Evolutionary conservation across 768 basidiomycete genomes (phyloP), one percentile per base, ranked within the genome.

Genomic region (Tulasnella sp.): DNA sequence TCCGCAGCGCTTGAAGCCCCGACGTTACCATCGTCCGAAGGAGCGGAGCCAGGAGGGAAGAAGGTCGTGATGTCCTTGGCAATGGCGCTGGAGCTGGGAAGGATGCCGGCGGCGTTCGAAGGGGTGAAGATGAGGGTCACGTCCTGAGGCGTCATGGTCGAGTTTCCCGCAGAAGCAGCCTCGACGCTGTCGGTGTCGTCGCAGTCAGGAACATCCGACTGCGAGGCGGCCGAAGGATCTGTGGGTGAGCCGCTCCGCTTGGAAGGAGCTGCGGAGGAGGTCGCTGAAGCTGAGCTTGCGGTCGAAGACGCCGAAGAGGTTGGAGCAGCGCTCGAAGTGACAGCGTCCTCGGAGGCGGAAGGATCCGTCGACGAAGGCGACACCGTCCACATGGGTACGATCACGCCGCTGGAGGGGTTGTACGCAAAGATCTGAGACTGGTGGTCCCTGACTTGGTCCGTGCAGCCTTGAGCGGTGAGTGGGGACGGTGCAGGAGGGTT

Each of bases 401-500:
- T 77, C 26, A 80, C 79, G 7, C 86, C 84, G 12, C 83, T 84
- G 0, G 70, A 73, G 14, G 79, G 76, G 75, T 88, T 80, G 77
- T 85, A 91, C 37, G 83, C 78, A 78, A 91, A 92, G 5, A 81
- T 75, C 78, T 92, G 90, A 74, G 79, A 75, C 84, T 81, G 22
- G 74, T 52, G 40, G 7, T 74, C 71, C 29, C 69, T 76, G 69
- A 71, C 76, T 62, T 11, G 64, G 29, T 74, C 73, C 32, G 73
- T 74, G 75, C 88, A 91, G 9, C 76, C 77, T 65, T 82, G 78
- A 77, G 86, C 82, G 5, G 82, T 83, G 77, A 91, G 80, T 4
- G 85, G 83, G n/a, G 83, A 81, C 2, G 85, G 81, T 2, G 78
- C 75, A 5, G 80, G 71, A 1, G 88, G 87, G 35, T 82, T 79